A percentile compares a stretch with the other conserved stretches of the same genome.
Evolutionary conservation across 768 basidiomycete genomes (phyloP).

Genomic region (Leccinellum albellum): DNA sequence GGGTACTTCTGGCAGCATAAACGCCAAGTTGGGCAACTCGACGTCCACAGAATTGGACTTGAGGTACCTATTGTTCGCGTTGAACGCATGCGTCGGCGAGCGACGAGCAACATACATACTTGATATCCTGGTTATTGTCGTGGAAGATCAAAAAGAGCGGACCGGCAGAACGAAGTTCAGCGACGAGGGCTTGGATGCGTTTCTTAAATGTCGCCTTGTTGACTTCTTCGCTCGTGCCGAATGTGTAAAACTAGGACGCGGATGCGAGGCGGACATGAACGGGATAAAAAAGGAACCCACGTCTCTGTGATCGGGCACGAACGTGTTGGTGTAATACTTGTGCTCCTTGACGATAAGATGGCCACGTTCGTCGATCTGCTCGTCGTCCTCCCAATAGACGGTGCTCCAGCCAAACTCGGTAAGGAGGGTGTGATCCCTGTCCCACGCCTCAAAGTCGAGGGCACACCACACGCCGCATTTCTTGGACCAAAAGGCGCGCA

Average conservation of each 20-base stretch:
- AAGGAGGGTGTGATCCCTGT: conserved; percentile 63
- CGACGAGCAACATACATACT: conserved; percentile 36
- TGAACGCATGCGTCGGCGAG: neutral
- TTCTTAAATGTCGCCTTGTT: conserved; percentile 48
- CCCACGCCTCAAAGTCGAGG: conserved; percentile 84
- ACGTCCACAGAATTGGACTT: conserved; percentile 48
- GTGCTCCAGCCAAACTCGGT: conserved; percentile 83
- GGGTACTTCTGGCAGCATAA: conserved; percentile 53
- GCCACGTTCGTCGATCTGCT: conserved; percentile 45
- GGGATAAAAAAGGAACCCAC: conserved; percentile 31
- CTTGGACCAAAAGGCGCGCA: conserved; percentile 58
- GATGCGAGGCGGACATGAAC: neutral
- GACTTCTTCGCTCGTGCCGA: conserved; percentile 59
- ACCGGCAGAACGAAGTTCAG: conserved; percentile 38
- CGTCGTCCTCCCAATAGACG: conserved; percentile 52
- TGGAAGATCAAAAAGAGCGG: conserved; percentile 81
- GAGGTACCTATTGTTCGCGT: conserved; percentile 45
- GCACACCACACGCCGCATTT: conserved; percentile 72
- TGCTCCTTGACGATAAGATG: conserved; percentile 68
- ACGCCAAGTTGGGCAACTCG: conserved; percentile 47
- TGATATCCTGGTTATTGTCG: conserved; percentile 72
- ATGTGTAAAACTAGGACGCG: conserved; percentile 55
- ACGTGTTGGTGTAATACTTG: conserved; percentile 55
- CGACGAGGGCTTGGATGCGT: conserved; percentile 47
- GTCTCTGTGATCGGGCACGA: conserved; percentile 58